Evolutionary conservation across 1,284 basidiomycete species (phyloP).

Genomic region (Puccinia coronata): DNA sequence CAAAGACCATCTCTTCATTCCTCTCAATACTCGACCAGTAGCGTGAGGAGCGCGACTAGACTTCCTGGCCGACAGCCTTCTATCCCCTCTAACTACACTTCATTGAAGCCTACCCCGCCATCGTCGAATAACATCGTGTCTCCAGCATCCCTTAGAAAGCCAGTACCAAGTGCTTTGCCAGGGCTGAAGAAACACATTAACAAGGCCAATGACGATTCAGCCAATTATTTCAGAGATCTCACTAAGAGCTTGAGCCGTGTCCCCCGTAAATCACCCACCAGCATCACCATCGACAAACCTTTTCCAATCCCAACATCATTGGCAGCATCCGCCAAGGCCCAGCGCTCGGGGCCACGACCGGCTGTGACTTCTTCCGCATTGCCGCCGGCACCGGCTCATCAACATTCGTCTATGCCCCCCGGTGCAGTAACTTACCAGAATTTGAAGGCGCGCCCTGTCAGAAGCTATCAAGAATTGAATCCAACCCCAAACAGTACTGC

Average conservation of each 20-base stretch:
- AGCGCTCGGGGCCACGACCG: neutral
- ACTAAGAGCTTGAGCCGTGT: neutral
- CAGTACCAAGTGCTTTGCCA: too few species aligned
- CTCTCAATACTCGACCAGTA: neutral
- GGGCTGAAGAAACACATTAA: neutral
- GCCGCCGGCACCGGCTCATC: neutral
- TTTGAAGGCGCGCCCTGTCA: neutral
- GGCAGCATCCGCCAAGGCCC: neutral
- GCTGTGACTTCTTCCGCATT: neutral
- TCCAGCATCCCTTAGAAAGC: neutral
- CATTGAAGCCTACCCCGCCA: neutral
- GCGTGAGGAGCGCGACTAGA: neutral
- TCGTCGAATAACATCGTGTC: neutral
- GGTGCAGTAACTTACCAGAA: neutral
- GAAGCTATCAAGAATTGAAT: slow-evolving; percentile 13
- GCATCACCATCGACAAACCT: neutral
- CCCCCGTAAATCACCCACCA: neutral
- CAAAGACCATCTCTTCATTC: neutral
- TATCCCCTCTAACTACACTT: neutral
- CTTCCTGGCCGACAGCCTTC: slow-evolving; percentile 6
- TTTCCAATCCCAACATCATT: neutral
- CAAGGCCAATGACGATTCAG: neutral
- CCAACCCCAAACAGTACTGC: neutral
- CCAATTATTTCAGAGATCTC: neutral
- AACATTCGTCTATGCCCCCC: neutral